A percentile compares a stretch with the other conserved stretches of the same genome.
Conservation (phyloP, 1,284 basidiomycete genomes). For the Trichosporon coremiiforme region DNA sequence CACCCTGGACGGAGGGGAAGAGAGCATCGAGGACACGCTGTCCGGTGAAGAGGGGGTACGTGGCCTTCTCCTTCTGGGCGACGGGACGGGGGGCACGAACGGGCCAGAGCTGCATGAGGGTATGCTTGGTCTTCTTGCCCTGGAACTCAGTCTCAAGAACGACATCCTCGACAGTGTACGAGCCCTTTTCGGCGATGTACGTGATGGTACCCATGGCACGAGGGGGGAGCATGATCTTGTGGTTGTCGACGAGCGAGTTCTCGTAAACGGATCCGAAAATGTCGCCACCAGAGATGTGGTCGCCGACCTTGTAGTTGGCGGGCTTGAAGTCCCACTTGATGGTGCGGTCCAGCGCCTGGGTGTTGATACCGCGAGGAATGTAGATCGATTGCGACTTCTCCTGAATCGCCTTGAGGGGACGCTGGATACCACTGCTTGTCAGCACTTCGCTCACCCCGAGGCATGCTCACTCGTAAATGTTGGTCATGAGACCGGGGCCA, state of each 20-base stretch:
- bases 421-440: conserved; percentile 73
- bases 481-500: conserved; percentile 95
- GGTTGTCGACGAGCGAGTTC: conserved; percentile 93
- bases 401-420: conserved; percentile 88
- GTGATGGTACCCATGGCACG: conserved; percentile 94
- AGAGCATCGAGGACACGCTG: conserved; percentile 96
- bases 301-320: conserved; percentile 80
- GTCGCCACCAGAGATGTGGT: conserved; percentile 96
- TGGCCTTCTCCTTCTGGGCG: conserved; percentile 88
- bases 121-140: conserved; percentile 89
- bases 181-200: conserved; percentile 89
- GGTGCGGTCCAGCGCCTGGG: conserved; percentile 84
- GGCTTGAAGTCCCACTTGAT: conserved; percentile 96
- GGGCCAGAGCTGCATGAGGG: conserved; percentile 98
- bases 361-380: conserved; percentile 98
- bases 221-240: conserved; percentile 95
- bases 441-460: conserved; percentile 8
- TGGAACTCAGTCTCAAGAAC: conserved; percentile 98
- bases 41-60: conserved; percentile 90
- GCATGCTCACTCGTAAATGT: conserved; percentile 77
- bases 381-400: conserved; percentile 97
- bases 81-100: conserved; percentile 96
- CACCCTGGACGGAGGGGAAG: conserved; percentile 99
- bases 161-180: conserved; percentile 91
- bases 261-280: conserved; percentile 95